These are phyloP conservation scores for Phytophthora litchii DNA, from an alignment of 352 stramenopile species.

Conservation along the genomic window DNA sequence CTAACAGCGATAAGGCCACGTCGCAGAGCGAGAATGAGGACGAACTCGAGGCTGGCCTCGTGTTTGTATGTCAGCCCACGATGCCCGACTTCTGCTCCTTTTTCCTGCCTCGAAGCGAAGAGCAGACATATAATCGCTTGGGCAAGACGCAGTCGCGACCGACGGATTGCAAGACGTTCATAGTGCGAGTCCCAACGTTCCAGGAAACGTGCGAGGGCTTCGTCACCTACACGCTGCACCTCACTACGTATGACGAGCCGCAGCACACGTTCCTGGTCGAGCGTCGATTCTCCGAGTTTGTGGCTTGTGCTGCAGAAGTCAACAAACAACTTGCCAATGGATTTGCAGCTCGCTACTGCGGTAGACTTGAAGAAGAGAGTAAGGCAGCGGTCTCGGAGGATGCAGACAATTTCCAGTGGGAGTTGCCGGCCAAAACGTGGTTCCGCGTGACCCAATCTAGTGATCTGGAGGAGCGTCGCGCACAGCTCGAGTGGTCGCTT, in stretches of 20 bases:
- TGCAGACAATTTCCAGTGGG: conserved; percentile 44
- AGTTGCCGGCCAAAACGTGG: conserved; percentile 82
- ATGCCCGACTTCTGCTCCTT: conserved; percentile 68
- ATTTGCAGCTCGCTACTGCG: conserved; percentile 14
- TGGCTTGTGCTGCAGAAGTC: conserved; percentile 54
- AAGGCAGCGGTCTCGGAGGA: conserved; percentile 10
- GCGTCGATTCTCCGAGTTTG: conserved; percentile 83
- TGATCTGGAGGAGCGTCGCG: conserved; percentile 68
- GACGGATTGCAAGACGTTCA: conserved; percentile 49
- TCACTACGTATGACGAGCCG: conserved; percentile 45
- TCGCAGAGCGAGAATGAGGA: conserved; percentile 43
- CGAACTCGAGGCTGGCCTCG: conserved; percentile 62
- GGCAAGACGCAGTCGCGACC: neutral
- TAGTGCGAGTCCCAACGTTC: conserved; percentile 58
- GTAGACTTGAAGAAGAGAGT: conserved; percentile 9
- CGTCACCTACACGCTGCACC: conserved; percentile 61
- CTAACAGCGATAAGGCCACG: conserved; percentile 21
- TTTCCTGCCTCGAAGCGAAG: conserved; percentile 45
- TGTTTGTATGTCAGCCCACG: conserved; percentile 65
- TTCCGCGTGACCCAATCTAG: conserved; percentile 69
- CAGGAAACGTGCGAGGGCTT: conserved; percentile 71
- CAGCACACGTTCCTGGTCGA: conserved; percentile 60
- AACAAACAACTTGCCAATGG: conserved; percentile 44
- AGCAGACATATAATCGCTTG: conserved; percentile 11
- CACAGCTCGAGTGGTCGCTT: conserved; percentile 58